Percentiles rank a stretch among this genome's conserved stretches.
These are phyloP conservation scores for Apiospora pterosperma DNA, from an alignment of 2,329 filamentous ascomycete species.

Conservation along the genomic window DNA sequence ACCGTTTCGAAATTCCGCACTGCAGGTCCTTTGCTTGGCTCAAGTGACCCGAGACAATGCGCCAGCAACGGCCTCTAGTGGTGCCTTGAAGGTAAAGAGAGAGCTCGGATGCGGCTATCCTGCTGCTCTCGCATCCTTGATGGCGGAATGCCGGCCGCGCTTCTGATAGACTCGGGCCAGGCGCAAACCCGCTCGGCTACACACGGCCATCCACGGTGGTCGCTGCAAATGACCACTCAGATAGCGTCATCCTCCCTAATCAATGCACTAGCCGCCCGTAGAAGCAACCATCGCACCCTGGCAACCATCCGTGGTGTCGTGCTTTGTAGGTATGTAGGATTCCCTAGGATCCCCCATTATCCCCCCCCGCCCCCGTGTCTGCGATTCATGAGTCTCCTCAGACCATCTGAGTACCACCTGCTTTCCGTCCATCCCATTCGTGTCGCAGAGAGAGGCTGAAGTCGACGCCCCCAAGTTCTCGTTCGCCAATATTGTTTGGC, in stretches of 20 bases:
- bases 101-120: not conserved
- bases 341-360: not conserved
- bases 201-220: conserved; percentile 3
- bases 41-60: not conserved
- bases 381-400: not conserved
- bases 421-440: not conserved
- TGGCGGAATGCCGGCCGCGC: conserved; percentile 5
- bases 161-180: conserved; percentile 1
- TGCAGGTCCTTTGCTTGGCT: not conserved
- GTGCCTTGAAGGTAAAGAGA: not conserved
- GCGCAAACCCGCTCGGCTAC: conserved; percentile 3
- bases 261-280: not conserved
- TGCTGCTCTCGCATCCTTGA: not conserved
- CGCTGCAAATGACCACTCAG: not conserved
- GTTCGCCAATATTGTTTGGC: not conserved
- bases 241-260: not conserved
- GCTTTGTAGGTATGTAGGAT: not conserved
- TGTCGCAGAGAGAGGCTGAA: not conserved
- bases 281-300: not conserved
- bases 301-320: not conserved
- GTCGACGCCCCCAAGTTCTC: not conserved
- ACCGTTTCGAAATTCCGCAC: not conserved
- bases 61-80: not conserved
- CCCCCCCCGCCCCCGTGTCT: too few relatives aligned
- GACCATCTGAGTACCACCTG: not conserved